These are phyloP conservation scores for Anthracocystis walkeri DNA, from an alignment of 1,284 basidiomycete genomes.

Conservation along the genomic window DNA sequence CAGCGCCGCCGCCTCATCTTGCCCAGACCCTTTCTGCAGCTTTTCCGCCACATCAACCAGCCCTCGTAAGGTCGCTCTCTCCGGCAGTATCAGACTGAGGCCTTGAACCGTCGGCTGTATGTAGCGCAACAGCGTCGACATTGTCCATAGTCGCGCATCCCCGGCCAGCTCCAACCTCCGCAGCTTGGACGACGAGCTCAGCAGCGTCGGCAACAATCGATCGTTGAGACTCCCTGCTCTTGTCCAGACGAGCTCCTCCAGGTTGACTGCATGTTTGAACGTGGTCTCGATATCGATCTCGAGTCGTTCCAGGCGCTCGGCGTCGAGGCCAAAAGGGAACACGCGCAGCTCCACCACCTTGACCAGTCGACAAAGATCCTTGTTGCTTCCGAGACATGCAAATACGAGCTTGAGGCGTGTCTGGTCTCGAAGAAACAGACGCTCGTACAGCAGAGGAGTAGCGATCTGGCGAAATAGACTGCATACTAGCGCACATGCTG, in stretches of 20 bases:
- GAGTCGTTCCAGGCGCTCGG: slow-evolving; percentile 60
- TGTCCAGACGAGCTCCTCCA: slow-evolving; percentile 63
- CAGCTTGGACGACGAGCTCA: slow-evolving; percentile 36
- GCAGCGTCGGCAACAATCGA: slow-evolving; percentile 50
- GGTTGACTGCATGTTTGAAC: slow-evolving; percentile 40
- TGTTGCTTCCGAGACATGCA: slow-evolving; percentile 38
- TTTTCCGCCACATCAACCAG: slow-evolving; percentile 46
- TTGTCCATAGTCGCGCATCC: slow-evolving; percentile 58
- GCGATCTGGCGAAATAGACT: slow-evolving; percentile 43
- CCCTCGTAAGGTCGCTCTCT: slow-evolving; percentile 28
- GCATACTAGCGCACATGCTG: slow-evolving; percentile 53
- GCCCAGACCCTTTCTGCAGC: slow-evolving; percentile 1
- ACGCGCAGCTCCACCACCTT: slow-evolving; percentile 62
- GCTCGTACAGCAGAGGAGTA: slow-evolving; percentile 60
- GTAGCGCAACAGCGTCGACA: slow-evolving; percentile 38
- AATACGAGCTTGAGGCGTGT: slow-evolving; percentile 59
- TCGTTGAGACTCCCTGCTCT: slow-evolving; percentile 65
- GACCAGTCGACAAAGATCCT: slow-evolving; percentile 50
- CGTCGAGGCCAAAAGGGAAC: slow-evolving; percentile 63
- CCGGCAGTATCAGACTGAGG: slow-evolving; percentile 51
- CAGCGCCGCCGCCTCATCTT: not conserved
- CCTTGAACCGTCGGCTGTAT: slow-evolving; percentile 32
- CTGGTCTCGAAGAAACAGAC: slow-evolving; percentile 64
- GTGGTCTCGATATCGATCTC: slow-evolving; percentile 53
- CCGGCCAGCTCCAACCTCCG: slow-evolving; percentile 60